Evolutionary conservation across 2,329 filamentous ascomycete species (phyloP), one percentile per base, ranked within the genome.

Genomic region (Diaporthe velutina): DNA sequence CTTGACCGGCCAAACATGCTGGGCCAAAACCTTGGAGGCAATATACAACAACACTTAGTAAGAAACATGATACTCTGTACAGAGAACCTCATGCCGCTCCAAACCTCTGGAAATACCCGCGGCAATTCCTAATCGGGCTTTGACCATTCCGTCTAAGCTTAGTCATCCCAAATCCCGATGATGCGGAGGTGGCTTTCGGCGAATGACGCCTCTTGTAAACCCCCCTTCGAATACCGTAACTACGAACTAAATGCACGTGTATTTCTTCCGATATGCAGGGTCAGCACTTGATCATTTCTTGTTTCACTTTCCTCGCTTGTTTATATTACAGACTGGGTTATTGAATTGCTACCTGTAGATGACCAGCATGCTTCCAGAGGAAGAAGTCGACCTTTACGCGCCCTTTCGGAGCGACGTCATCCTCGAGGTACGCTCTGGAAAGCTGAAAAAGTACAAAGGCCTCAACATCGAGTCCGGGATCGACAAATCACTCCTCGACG

Each of bases 381-480:
- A 67, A 38, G 77, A 80, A 25, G 75, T 84, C n/a, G 83, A 87
- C 77, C 82, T 88, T 55, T 79, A 79, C 58, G 83, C 84, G 40
- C 84, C 86, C 5, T 85, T 88, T 38, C 83, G 83, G 57, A 82
- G 79, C 33, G 90, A 91, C 74, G 85, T 81, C 4, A 83, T 93
- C 17, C 80, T 90, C 30, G 88, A 93, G 79, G 82, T 93, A 19
- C 88, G 91, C 40, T 88, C 87, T 0, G 89, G 89, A 33, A 87
- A 84, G 76, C 88, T 92, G 85, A 89, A 89, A 80, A 85, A 84
- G 33, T 85, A 91, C 82, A 84, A 85, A 4, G 87, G 86, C 0
- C 83, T 91, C 3, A 84, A 84, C 17, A 85, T 90, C 58, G 83
- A 85, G 73, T 88, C 89, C 0, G 91, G 89, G 1, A 93, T 93